These are phyloP conservation scores for Blastobotrys raffinosifermentans DNA, from an alignment of 1,139 yeast genomes.

Conservation along the genomic window DNA sequence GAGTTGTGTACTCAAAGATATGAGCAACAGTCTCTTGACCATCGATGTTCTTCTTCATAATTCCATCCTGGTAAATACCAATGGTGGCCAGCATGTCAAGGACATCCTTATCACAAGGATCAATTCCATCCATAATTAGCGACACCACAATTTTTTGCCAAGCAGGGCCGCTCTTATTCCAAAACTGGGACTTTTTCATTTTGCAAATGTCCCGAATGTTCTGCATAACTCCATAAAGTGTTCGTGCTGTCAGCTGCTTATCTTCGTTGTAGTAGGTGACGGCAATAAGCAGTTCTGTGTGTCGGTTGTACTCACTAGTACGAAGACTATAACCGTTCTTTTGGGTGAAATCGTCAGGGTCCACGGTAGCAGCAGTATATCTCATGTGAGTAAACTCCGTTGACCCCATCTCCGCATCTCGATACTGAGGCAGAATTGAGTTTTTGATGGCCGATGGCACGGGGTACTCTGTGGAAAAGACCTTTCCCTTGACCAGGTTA, in stretches of 20 bases:
- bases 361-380: slow-evolving; percentile 74
- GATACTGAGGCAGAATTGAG: slow-evolving; percentile 47
- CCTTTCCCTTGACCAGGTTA: slow-evolving; percentile 60
- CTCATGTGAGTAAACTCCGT: slow-evolving; percentile 71
- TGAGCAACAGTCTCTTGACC: slow-evolving; percentile 86
- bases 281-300: slow-evolving; percentile 82
- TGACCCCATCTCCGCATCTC: slow-evolving; percentile 58
- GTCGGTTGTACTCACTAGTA: slow-evolving; percentile 66
- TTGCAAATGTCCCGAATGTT: slow-evolving; percentile 79
- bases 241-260: slow-evolving; percentile 79
- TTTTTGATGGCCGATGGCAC: slow-evolving; percentile 62
- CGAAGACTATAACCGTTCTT: slow-evolving; percentile 73
- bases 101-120: slow-evolving; percentile 78
- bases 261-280: slow-evolving; percentile 94
- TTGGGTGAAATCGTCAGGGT: slow-evolving; percentile 66
- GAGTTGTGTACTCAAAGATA: slow-evolving; percentile 79
- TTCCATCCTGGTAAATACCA: slow-evolving; percentile 93
- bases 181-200: slow-evolving; percentile 48
- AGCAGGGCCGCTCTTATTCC: slow-evolving; percentile 76
- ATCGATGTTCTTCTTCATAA: slow-evolving; percentile 85
- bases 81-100: slow-evolving; percentile 82
- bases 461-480: slow-evolving; percentile 69
- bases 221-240: slow-evolving; percentile 88
- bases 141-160: slow-evolving; percentile 94
- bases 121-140: slow-evolving; percentile 90